Base-by-base conservation (phyloP, 2,329 filamentous ascomycete species). In the Scedosporium apiospermum region DNA sequence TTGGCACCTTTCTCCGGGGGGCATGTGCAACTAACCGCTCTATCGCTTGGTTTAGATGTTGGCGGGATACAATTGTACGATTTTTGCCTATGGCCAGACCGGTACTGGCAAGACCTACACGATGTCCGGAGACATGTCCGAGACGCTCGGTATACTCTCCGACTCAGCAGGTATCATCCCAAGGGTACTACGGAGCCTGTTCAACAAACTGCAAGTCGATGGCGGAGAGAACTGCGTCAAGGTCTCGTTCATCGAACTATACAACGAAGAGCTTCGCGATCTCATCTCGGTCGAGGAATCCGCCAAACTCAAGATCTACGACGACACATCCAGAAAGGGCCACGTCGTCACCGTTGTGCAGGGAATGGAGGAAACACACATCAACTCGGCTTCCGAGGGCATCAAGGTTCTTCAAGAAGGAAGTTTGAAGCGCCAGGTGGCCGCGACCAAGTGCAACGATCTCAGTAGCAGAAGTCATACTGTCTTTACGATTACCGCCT, bases 391-490 rank as follows among this genome's bases (percentile, higher is more conserved):
- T 0, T 82, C 84, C 12, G 89, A 92, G 60, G 95, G 95, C 65
- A 93, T 99, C 74, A 89, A 90, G 75, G 82, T 97, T 65, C 83
- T 99, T 57, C 91, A 95, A 69, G 83, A 88, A 66, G 96, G 95
- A 65, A 97, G 92, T 74, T 82, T 95, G 76, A 96, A 93, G 75
- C 89, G 95, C 59, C 95, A 99, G 75, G 95, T 99, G n/a, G 96
- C 95, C 5, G 92, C 96, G 3, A 99, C 95, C n/a, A 98, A 98
- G 75, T 99, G 95, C 83, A 99, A 99, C 73, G 95, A 99, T 69
- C 85, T 98, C 62, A 97, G 93, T 75, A 97, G 93, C 69, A 87
- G 95, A 73, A 96, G 93, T 78, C 96, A 99, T 72, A 99, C 95
- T 0, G 89, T 99, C 23, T 99, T 99, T 71, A 98, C 95, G 6